These are phyloP conservation scores for Taphrina sp. DNA, from an alignment of 1,139 yeast genomes.

Conservation along the genomic window DNA sequence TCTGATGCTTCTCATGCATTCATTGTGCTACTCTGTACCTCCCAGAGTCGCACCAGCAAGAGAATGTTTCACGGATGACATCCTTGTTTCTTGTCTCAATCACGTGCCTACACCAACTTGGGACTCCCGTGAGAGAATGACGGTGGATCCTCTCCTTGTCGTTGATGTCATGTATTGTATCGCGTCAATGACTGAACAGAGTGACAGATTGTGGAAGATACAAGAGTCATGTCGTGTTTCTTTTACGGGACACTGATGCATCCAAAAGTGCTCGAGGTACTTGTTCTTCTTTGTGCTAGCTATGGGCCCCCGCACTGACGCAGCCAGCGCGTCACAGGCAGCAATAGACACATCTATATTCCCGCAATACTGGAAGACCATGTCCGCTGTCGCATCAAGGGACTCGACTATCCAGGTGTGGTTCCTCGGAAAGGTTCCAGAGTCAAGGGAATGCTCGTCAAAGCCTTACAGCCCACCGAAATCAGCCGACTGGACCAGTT, in stretches of 20 bases:
- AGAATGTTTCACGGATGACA: no score
- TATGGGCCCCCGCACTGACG: neutral
- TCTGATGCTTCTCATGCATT: no score
- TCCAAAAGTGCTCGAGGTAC: slow-evolving; percentile 21
- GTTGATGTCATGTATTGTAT: no score
- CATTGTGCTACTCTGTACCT: no score
- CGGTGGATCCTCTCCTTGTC: no score
- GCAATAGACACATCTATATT: neutral
- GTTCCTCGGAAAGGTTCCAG: slow-evolving; percentile 1
- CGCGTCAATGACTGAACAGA: no score
- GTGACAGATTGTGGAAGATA: no score
- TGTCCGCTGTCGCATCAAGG: slow-evolving; percentile 19
- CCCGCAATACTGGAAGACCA: slow-evolving; percentile 15
- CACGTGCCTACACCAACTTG: no score
- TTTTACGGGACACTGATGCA: slow-evolving; percentile 34
- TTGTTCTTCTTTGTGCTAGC: neutral
- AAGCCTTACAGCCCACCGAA: neutral
- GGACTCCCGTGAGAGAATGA: no score
- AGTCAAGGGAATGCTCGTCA: slow-evolving; percentile 20
- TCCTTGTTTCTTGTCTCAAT: no score
- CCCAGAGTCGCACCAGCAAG: no score
- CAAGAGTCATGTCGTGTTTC: slow-evolving; percentile 16
- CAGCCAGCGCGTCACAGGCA: slow-evolving; percentile 2
- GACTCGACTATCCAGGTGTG: slow-evolving; percentile 27
- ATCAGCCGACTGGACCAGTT: slow-evolving; percentile 22